phyloP scores from a whole-genome alignment of 495 filamentous ascomycete genomes.

The Trichoderma reesei region DNA sequence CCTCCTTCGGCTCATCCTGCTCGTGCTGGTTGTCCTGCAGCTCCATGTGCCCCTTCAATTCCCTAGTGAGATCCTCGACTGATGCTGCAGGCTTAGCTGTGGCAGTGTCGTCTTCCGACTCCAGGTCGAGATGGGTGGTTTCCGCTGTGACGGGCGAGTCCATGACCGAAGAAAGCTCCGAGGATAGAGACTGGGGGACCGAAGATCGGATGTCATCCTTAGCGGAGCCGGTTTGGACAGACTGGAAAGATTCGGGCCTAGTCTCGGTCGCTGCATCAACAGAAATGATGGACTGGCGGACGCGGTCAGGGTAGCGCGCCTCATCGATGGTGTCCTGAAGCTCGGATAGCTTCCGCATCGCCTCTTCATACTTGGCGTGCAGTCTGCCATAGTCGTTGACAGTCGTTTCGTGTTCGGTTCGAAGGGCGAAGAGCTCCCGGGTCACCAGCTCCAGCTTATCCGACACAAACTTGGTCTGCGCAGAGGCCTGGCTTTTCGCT shows the following conservation, averaged over 20 bases:
- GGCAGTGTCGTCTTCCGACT: conserved; percentile 38
- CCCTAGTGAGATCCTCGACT: conserved; percentile 21
- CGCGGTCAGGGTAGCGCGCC: conserved; percentile 52
- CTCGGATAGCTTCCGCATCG: conserved; percentile 67
- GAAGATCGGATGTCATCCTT: conserved; percentile 71
- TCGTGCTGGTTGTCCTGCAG: not conserved
- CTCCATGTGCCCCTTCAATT: not conserved
- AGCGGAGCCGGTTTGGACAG: conserved; percentile 60
- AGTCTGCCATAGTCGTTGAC: conserved; percentile 73
- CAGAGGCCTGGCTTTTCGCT: conserved; percentile 26
- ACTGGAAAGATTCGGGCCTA: conserved; percentile 88
- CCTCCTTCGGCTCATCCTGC: not conserved
- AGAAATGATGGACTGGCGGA: conserved; percentile 44
- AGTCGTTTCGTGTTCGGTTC: conserved; percentile 79
- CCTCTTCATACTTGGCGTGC: conserved; percentile 82
- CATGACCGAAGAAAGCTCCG: conserved; percentile 90
- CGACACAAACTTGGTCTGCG: conserved; percentile 74
- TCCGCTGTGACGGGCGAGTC: conserved; percentile 62
- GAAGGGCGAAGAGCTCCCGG: conserved; percentile 85
- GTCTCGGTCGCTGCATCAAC: conserved; percentile 48
- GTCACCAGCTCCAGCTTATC: conserved; percentile 90
- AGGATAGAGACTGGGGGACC: conserved; percentile 90
- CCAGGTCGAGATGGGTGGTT: conserved; percentile 28
- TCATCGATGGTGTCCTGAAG: conserved; percentile 83
- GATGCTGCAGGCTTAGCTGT: conserved; percentile 25